Base-by-base conservation (phyloP, 1,284 basidiomycete genomes). In the Malassezia pachydermatis region DNA sequence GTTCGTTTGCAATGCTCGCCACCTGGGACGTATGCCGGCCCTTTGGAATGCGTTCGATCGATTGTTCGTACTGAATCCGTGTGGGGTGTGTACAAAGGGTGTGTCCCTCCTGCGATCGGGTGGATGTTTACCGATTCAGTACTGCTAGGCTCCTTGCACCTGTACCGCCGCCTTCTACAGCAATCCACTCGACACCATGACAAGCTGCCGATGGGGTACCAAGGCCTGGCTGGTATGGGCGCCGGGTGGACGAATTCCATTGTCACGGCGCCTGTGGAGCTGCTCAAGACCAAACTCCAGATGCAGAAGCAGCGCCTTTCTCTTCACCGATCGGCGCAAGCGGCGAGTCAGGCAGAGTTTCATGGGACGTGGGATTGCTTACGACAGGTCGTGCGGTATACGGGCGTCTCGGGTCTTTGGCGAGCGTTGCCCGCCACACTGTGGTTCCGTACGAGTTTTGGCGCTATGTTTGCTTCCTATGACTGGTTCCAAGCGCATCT, bases 111-210 rank as follows among this genome's bases (percentile, higher is more conserved):
- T 2, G 82, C 82, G 16, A 74, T 86, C 3, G 83, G 83, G 2
- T 86, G 83, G 84, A 80, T 81, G 7, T 76, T 81, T 32, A 82
- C 83, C 35, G 84, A 87, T 64, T 81, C 82, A 13, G 73, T 86
- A 8, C 75, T 87, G 6, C 74, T 87, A 42, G 84, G 84, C 3
- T 83, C 81, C 4, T 72, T 87, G 38, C 72, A 74, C 29, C 65
- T 61, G 38, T 63, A 62, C 23, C 53, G 65, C 2, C 34, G 34
- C 19, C n/a, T 36, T 13, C 34, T 36, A 2, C n/a, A 16, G 34
- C 25, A 48, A 1, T 10, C 10, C 20, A 13, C 34, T 10, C 34
- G 16, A 10, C 34, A 17, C 5, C 11, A 36, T 13, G 29, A n/a
- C 29, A 30, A 30, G 29, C 48, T 70, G 4, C 63, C 58, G 0